phyloP scores from a whole-genome alignment of 352 stramenopile genomes.

The Globisporangium canariense region DNA sequence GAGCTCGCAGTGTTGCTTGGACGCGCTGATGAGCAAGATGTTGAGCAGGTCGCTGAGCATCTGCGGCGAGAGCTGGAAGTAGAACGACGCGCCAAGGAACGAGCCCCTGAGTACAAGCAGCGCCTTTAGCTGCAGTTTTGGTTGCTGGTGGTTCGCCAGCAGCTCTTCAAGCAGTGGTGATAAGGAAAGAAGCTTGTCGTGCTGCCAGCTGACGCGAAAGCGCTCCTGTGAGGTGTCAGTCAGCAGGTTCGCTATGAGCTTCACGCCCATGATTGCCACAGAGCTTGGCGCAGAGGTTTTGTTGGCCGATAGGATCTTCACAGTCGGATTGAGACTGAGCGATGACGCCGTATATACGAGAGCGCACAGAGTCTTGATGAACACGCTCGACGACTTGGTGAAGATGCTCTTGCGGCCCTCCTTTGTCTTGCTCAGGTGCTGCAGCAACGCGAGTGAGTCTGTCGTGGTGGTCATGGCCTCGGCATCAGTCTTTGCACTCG shows the following conservation, averaged over 20 bases:
- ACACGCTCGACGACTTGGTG: slow-evolving; percentile 10
- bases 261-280: slow-evolving; percentile 28
- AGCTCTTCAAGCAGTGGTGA: slow-evolving; percentile 24
- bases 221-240: slow-evolving; percentile 24
- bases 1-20: slow-evolving; percentile 28
- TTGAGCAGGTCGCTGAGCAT: slow-evolving; percentile 65
- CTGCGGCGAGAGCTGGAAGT: slow-evolving; percentile 46
- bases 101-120: slow-evolving; percentile 40
- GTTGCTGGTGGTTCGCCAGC: slow-evolving; percentile 36
- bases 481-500: not conserved
- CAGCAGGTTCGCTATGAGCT: slow-evolving; percentile 49
- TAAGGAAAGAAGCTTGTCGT: slow-evolving; percentile 27
- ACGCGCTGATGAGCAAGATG: slow-evolving; percentile 53
- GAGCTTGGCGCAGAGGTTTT: not conserved
- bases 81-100: slow-evolving; percentile 26
- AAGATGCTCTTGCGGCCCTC: slow-evolving; percentile 26
- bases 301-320: not conserved
- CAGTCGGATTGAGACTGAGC: not conserved
- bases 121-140: slow-evolving; percentile 39
- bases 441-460: slow-evolving; percentile 18
- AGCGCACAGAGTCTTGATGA: slow-evolving; percentile 23
- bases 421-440: slow-evolving; percentile 26
- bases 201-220: slow-evolving; percentile 26
- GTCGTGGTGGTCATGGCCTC: not conserved
- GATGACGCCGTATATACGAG: slow-evolving; percentile 10